Base-by-base conservation (phyloP, 768 basidiomycete genomes). In the Agrocybe praecox region DNA sequence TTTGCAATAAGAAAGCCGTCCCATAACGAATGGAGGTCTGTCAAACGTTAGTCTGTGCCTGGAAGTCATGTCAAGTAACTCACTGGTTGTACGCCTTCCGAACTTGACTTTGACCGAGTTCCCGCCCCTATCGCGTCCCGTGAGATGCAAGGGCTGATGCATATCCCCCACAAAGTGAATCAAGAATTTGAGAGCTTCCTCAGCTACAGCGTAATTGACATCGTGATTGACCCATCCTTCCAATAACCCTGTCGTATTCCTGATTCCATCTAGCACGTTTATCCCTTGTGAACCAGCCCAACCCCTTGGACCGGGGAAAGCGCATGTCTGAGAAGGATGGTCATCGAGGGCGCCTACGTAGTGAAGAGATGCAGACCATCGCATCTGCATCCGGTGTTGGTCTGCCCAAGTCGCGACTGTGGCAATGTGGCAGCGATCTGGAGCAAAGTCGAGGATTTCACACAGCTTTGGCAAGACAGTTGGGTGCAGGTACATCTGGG, bases 161-260 rank as follows among this genome's bases (percentile, higher is more conserved):
- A 96, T 78, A 69, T 98, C 96, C 0, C 96, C 95, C 11, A 97
- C 53, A 64, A 94, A 98, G 71, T 99, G 97, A 26, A 96, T 82
- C 29, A 99, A 76, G 76, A 97, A 99, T 70, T 92, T 90, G 64
- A 98, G 77, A 2, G 96, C 92, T 63, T 94, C 90, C 65, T 88
- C 86, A 2, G 86, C 86, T 11, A 68, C 71, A 6, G 59, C 70
- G 15, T 74, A 71, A 2, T 65, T 60, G 9, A 59, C 53, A 46
- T 65, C 68, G 49, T 69, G 60, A 59, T 65, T 67, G 19, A 73
- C 75, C 66, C 82, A 86, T 8, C 80, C 78, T 45, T 77, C 78
- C 19, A 94, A 69, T 32, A 88, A 76, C 18, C 66, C 71, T 0
- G 92, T 92, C 33, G 87, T 86, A 65, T 98, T 97, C 55, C 85